phyloP scores from a whole-genome alignment of 352 stramenopile genomes.

The Phytophthora agathidicida region DNA sequence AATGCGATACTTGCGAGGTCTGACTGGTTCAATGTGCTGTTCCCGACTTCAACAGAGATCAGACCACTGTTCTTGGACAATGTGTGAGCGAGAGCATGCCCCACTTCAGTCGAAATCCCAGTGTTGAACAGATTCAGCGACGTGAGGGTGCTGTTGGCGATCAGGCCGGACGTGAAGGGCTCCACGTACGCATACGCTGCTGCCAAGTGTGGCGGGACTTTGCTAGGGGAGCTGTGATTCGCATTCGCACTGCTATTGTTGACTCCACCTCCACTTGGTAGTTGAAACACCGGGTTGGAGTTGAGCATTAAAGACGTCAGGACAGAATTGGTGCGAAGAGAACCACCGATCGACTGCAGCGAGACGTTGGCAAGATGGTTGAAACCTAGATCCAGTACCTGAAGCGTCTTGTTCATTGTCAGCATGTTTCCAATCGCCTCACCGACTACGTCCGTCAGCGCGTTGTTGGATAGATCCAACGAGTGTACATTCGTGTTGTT shows the following conservation, averaged over 20 bases:
- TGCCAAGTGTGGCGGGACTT: conserved; percentile 19
- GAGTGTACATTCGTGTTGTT: conserved; percentile 59
- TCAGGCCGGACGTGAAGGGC: conserved; percentile 46
- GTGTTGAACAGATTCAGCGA: conserved; percentile 68
- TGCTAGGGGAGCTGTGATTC: conserved; percentile 3
- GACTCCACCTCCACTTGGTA: conserved; percentile 1
- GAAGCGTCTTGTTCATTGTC: conserved; percentile 56
- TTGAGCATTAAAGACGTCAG: conserved; percentile 65
- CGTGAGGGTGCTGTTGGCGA: conserved; percentile 46
- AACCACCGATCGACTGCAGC: conserved; percentile 42
- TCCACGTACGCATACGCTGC: conserved; percentile 34
- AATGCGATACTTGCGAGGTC: conserved; percentile 54
- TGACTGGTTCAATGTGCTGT: conserved; percentile 50
- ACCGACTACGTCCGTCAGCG: conserved; percentile 48
- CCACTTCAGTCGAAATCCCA: conserved; percentile 56
- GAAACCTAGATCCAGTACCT: conserved; percentile 58
- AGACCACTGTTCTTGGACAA: conserved; percentile 57
- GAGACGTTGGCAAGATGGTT: conserved; percentile 55
- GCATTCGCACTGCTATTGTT: conserved; percentile 1
- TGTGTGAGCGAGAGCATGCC: conserved; percentile 45
- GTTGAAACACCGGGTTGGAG: conserved; percentile 54
- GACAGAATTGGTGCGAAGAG: conserved; percentile 48
- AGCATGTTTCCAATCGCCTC: conserved; percentile 58
- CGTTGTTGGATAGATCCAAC: conserved; percentile 70
- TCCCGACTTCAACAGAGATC: conserved; percentile 54